These are phyloP conservation scores for Amoebophrya sp. DNA, from an alignment of 169 alveolate species.

Conservation along the genomic window DNA sequence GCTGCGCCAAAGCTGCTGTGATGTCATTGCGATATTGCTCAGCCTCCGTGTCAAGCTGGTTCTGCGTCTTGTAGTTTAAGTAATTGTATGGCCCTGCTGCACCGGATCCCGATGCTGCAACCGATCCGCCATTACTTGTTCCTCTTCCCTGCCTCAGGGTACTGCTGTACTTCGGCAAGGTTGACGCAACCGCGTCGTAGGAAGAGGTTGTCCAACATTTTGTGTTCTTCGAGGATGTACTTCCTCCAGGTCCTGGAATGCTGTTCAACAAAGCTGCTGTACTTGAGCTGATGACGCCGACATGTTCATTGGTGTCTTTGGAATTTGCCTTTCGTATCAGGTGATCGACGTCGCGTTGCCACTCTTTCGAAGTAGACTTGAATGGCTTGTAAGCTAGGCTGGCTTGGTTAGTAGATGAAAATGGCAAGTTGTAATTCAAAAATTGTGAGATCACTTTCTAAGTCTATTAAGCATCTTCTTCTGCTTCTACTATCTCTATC, in stretches of 20 bases:
- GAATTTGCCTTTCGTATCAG: neutral
- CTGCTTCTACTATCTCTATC: neutral
- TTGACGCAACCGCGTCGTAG: neutral
- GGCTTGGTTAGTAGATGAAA: neutral
- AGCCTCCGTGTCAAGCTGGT: neutral
- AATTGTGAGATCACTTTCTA: neutral
- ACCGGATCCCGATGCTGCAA: neutral
- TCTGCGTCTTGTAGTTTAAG: neutral
- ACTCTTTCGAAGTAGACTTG: neutral
- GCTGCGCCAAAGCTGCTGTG: neutral
- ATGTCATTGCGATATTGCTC: neutral
- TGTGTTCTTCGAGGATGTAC: neutral
- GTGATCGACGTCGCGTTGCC: neutral
- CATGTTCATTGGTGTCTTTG: neutral
- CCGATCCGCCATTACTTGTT: neutral
- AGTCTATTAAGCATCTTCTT: too few species aligned
- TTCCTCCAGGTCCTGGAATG: neutral
- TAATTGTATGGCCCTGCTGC: neutral
- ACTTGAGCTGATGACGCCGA: neutral
- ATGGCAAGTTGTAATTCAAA: neutral
- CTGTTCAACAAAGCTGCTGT: neutral
- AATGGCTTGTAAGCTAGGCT: neutral
- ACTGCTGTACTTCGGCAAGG: neutral
- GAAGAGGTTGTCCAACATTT: neutral
- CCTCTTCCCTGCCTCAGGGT: neutral